A percentile compares a stretch with the other conserved stretches of the same genome.
These are phyloP conservation scores for Zea mays DNA, from an alignment of 176 grass and related monocot genomes.

Conservation along the genomic window Zm-B73-REFERENCE-NAM-5.0 NC_050098.1:204477501-204478000, in stretches of 20 bases:
- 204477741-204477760: conserved; percentile 20
- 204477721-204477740: not conserved
- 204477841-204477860: not conserved
- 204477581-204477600: not conserved
- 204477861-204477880: conserved; percentile 9
- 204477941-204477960: conserved; percentile 36
- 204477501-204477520: conserved; percentile 28
- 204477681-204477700: conserved; percentile 21
- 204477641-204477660: conserved; percentile 19
- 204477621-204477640: not conserved
- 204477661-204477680: not conserved
- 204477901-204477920: conserved; percentile 49
- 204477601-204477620: not conserved
- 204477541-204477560: conserved; percentile 30
- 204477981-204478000: conserved; percentile 39
- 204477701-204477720: not conserved
- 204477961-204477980: conserved; percentile 42
- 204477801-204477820: conserved; percentile 8
- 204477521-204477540: conserved; percentile 34
- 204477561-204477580: conserved; percentile 19
- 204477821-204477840: not conserved
- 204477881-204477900: conserved; percentile 6
- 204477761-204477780: conserved; percentile 20
- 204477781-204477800: conserved; percentile 4
- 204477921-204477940: conserved; percentile 59